Evolutionary conservation across 345 rosid genomes (phyloP).

Genomic region (Abelmoschus esculentus): DNA sequence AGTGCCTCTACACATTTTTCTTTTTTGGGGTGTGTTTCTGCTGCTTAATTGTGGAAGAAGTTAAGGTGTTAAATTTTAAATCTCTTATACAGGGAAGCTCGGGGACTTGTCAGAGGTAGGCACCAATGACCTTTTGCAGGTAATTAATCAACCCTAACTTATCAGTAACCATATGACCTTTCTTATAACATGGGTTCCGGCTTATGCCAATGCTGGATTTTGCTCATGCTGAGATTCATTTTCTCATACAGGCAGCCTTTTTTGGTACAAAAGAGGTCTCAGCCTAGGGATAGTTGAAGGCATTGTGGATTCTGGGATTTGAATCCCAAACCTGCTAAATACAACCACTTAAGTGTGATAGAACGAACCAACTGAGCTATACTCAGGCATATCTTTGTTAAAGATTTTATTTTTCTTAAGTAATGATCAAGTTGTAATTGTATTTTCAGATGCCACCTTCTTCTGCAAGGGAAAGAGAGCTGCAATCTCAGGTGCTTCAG

Average conservation of each 20-base stretch:
- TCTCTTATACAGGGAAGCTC: conserved; percentile 47
- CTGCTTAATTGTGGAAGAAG: not conserved
- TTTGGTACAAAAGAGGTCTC: not conserved
- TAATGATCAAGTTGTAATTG: conserved; percentile 5
- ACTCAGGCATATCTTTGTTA: not conserved
- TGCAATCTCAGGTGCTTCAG: conserved; percentile 54
- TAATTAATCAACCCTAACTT: conserved; percentile 17
- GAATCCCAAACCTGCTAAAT: not conserved
- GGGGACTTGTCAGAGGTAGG: conserved; percentile 45
- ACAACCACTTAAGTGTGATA: not conserved
- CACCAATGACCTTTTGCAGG: conserved; percentile 60
- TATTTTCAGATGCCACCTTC: conserved; percentile 49
- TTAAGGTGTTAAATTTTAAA: conserved; percentile 9
- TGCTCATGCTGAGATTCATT: not conserved
- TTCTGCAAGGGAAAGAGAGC: conserved; percentile 60
- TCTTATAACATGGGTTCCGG: not conserved
- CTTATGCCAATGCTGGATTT: not conserved
- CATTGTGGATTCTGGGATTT: not conserved
- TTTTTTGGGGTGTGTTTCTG: not conserved
- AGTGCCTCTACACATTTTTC: conserved; percentile 16
- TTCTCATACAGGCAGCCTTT: not conserved
- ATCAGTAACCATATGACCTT: not conserved
- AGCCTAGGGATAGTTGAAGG: not conserved
- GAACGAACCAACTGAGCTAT: not conserved
- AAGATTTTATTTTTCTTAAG: not conserved